phyloP scores from a whole-genome alignment of 1,284 basidiomycete species.

The Trametes hirsuta region DNA sequence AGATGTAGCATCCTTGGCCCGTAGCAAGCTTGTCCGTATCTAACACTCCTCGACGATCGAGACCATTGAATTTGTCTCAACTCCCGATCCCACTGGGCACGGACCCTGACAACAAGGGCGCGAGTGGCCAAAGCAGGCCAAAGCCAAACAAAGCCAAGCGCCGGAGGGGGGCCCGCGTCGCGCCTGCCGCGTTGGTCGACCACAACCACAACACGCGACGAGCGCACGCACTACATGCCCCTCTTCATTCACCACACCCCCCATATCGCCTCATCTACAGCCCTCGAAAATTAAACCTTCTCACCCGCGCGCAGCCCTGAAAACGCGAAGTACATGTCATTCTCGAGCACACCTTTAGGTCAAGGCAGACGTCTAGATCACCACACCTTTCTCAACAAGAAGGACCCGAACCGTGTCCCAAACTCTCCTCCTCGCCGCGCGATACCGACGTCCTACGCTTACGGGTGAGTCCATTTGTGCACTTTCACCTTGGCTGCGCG shows the following conservation, averaged over 20 bases:
- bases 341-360: constrained; percentile 78
- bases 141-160: constrained; percentile 19
- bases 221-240: constrained; percentile 26
- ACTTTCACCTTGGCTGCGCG: too few relatives aligned
- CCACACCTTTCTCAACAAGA: constrained; percentile 73
- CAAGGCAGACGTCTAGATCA: constrained; percentile 85
- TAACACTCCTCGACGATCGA: too few relatives aligned
- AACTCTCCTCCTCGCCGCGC: constrained; percentile 42
- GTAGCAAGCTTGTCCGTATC: too few relatives aligned
- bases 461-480: constrained; percentile 49
- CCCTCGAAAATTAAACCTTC: constrained; percentile 2
- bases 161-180: constrained; percentile 9
- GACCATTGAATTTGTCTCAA: too few relatives aligned
- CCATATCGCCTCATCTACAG: constrained; percentile 10
- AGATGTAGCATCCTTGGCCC: too few relatives aligned
- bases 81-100: neutral
- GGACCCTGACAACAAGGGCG: constrained; percentile 13
- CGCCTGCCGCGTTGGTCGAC: constrained; percentile 20
- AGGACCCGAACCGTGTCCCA: constrained; percentile 30
- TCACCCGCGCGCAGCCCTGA: constrained; percentile 10
- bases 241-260: constrained; percentile 6
- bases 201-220: constrained; percentile 27
- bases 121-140: constrained; percentile 16
- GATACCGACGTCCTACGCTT: constrained; percentile 63
- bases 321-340: constrained; percentile 67